Evolutionary conservation across 2,329 filamentous ascomycete genomes (phyloP), one percentile per base, ranked within the genome.

Genomic region (Emergomyces orientalis): DNA sequence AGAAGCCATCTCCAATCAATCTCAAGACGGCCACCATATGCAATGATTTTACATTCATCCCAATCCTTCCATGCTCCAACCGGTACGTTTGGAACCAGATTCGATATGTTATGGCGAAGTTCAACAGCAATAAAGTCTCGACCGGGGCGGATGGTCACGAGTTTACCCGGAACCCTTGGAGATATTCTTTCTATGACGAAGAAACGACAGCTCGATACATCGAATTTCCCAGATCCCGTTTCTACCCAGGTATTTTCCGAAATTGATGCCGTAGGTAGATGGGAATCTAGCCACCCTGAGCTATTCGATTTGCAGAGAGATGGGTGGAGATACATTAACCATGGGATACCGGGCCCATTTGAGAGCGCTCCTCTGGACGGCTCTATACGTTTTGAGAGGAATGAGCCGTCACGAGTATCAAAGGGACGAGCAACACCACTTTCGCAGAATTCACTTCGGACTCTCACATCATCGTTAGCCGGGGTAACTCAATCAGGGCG

Each of bases 41-140:
- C 71, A 13, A 75, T 76, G 68, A 62, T 79, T 27, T 76, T 77
- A 70, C 73, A 71, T 55, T 71, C 77, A 22, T 65, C 64, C 17
- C 76, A 78, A 57, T 61, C 63, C 1, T 81, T 79, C 66, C 71
- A 80, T 63, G 37, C 67, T 9, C 63, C 65, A 3, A 78, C 69
- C 39, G 79, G 79, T 3, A 81, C 79, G 0, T 81, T 81, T 67
- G 77, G 75, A 2, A 81, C 79, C 0, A 70, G 55, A 39, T 19
- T 54, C 9, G 25, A 61, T 27, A 54, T 8, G 8, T 7, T 11
- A 61, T n/a, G 59, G 39, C 60, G 45, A 8, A 27, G 51, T 6
- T 3, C 17, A 39, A 9, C 45, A 47, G 13, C 19, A 25, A 39
- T 11, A n/a, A 32, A 19, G 32, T 47, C 59, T 19, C 59, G 27